phyloP scores from a whole-genome alignment of 2,329 filamentous ascomycete species.

The Venturia pyrina region DNA sequence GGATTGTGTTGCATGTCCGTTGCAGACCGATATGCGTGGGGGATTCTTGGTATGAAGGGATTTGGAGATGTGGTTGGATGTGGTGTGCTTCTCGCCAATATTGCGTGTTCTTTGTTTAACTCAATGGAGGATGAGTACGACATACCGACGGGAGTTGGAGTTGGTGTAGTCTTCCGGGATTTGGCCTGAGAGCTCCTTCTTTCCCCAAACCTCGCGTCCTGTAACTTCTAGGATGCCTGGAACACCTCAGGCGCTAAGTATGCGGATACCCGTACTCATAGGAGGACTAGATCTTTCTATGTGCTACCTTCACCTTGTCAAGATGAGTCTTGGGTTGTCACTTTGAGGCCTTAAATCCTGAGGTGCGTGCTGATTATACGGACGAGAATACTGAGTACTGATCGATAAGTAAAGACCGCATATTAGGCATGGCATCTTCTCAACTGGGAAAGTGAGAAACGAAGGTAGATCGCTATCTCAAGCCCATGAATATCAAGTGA shows the following conservation, averaged over 20 bases:
- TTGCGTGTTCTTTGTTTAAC: background rate
- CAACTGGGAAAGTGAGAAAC: background rate
- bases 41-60: background rate
- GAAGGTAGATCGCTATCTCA: too few relatives aligned
- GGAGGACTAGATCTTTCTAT: background rate
- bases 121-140: background rate
- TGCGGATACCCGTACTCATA: background rate
- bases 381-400: background rate
- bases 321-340: background rate
- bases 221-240: background rate
- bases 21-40: background rate
- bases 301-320: background rate
- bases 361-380: background rate
- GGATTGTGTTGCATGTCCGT: background rate
- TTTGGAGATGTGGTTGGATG: background rate
- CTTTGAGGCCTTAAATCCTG: background rate
- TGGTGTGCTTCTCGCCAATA: background rate
- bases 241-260: background rate
- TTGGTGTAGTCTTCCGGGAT: too few relatives aligned
- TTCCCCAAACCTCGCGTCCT: background rate
- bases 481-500: too few relatives aligned
- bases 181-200: background rate
- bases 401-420: too few relatives aligned
- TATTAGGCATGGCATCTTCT: background rate
- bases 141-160: background rate